A percentile compares a stretch with the other conserved stretches of the same genome.
Evolutionary conservation across 371 early-diverging fungal species (phyloP).

Genomic region (Syncephalastrum sp.): DNA sequence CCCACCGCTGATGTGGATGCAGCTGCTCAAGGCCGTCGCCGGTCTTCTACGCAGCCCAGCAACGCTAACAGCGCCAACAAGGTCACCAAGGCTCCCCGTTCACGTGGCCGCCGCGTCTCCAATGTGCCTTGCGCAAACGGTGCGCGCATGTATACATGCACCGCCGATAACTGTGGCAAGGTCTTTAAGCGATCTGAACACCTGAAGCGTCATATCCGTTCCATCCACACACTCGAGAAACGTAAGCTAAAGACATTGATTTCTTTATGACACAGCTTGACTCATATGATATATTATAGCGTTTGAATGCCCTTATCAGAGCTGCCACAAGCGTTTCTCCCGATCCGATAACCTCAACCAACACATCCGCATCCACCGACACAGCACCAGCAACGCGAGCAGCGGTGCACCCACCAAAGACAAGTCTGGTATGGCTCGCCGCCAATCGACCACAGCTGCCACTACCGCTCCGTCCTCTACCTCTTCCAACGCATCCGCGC

Average conservation of each 20-base stretch:
- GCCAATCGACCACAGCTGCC: slow-evolving; percentile 4
- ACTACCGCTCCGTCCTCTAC: slow-evolving; percentile 21
- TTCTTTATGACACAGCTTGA: too few species aligned
- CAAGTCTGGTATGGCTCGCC: background rate
- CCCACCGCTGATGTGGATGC: slow-evolving; percentile 5
- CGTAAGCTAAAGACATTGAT: slow-evolving; percentile 36
- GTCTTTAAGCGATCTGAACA: slow-evolving; percentile 69
- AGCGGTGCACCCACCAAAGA: too few species aligned
- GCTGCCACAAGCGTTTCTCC: slow-evolving; percentile 81
- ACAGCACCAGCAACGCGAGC: slow-evolving; percentile 18
- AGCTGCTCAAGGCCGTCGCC: background rate
- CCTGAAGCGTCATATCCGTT: slow-evolving; percentile 63
- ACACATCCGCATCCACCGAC: slow-evolving; percentile 64
- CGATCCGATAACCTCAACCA: slow-evolving; percentile 81
- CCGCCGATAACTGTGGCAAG: slow-evolving; percentile 53
- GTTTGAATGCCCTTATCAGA: slow-evolving; percentile 63
- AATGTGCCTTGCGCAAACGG: slow-evolving; percentile 34
- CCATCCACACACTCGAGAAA: slow-evolving; percentile 65
- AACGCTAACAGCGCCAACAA: background rate
- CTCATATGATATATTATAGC: slow-evolving; percentile 28
- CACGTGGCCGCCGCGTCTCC: slow-evolving; percentile 59
- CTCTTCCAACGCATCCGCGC: slow-evolving; percentile 72
- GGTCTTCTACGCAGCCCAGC: too few species aligned
- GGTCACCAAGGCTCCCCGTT: slow-evolving; percentile 31
- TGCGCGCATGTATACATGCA: slow-evolving; percentile 52